Evolutionary conservation across 768 basidiomycete genomes (phyloP).

Genomic region (Tylopilus plumbeoviolaceoides): DNA sequence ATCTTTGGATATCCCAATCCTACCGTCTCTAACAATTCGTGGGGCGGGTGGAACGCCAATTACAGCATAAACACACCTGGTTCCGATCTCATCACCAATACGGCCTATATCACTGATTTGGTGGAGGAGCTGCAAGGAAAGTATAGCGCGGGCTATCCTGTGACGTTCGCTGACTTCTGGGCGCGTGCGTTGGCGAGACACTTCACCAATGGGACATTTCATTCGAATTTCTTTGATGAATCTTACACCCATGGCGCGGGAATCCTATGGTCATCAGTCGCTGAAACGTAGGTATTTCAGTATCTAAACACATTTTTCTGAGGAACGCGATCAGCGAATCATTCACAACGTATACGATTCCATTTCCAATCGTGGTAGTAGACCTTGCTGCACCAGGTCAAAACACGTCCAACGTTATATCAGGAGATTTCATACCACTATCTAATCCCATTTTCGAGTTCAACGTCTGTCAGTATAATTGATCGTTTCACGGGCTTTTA

Average conservation of each 20-base stretch:
- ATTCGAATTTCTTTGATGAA: slow-evolving; percentile 27
- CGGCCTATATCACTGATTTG: slow-evolving; percentile 6
- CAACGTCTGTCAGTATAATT: slow-evolving; percentile 29
- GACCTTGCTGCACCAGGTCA: slow-evolving; percentile 24
- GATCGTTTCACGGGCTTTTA: background rate
- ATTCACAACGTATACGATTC: slow-evolving; percentile 32
- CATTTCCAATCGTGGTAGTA: slow-evolving; percentile 38
- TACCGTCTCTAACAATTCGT: slow-evolving; percentile 17
- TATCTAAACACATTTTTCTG: background rate
- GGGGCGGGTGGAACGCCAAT: slow-evolving; percentile 34
- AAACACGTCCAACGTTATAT: slow-evolving; percentile 17
- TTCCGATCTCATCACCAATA: slow-evolving; percentile 4
- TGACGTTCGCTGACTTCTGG: slow-evolving; percentile 32
- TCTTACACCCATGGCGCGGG: slow-evolving; percentile 33
- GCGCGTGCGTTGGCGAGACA: slow-evolving; percentile 30
- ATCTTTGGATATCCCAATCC: slow-evolving; percentile 28
- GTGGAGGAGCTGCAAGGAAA: slow-evolving; percentile 29
- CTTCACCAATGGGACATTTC: slow-evolving; percentile 36
- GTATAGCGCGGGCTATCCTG: slow-evolving; percentile 27
- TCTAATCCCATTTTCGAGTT: slow-evolving; percentile 35
- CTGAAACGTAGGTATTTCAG: slow-evolving; percentile 28
- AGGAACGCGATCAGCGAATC: slow-evolving; percentile 21
- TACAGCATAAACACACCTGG: slow-evolving; percentile 21
- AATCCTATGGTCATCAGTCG: slow-evolving; percentile 31
- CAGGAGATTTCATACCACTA: slow-evolving; percentile 26